Evolutionary conservation across 75 land plant genomes (phyloP).

Genomic region (Sequoiadendron giganteum): DNA sequence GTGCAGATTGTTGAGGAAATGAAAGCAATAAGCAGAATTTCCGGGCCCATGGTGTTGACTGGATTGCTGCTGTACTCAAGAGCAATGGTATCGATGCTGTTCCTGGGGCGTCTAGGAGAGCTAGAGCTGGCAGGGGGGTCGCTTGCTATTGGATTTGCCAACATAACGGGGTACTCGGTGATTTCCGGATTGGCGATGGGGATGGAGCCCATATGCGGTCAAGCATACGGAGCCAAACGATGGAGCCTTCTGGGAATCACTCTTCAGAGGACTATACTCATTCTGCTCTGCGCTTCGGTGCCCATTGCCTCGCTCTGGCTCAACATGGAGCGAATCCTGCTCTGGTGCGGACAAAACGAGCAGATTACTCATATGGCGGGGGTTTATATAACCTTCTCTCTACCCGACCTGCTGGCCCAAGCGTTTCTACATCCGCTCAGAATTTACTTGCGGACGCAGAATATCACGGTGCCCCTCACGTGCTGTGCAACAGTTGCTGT

Average conservation of each 20-base stretch:
- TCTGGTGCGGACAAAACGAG: slow-evolving; percentile 41
- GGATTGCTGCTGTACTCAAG: slow-evolving; percentile 46
- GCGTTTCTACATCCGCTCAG: slow-evolving; percentile 45
- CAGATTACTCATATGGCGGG: slow-evolving; percentile 22
- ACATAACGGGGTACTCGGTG: slow-evolving; percentile 56
- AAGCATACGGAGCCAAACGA: slow-evolving; percentile 42
- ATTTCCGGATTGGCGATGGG: slow-evolving; percentile 53
- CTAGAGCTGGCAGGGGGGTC: slow-evolving; percentile 52
- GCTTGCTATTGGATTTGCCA: slow-evolving; percentile 46
- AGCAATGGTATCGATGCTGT: slow-evolving; percentile 51
- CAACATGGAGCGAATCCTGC: slow-evolving; percentile 37
- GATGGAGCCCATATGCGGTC: slow-evolving; percentile 56
- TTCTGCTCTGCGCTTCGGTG: slow-evolving; percentile 39
- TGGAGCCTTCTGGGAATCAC: slow-evolving; percentile 35
- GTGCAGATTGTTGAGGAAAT: slow-evolving; percentile 39
- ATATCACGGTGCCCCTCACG: slow-evolving; percentile 56
- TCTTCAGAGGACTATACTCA: slow-evolving; percentile 36
- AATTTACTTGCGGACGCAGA: slow-evolving; percentile 42
- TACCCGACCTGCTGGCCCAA: slow-evolving; percentile 42
- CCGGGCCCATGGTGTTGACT: slow-evolving; percentile 32
- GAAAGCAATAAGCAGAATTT: slow-evolving; percentile 31
- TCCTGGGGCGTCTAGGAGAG: slow-evolving; percentile 51
- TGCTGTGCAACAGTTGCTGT: slow-evolving; percentile 41
- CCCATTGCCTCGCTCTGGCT: slow-evolving; percentile 49
- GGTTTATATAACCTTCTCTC: slow-evolving; percentile 24